Base-by-base conservation (phyloP, 768 basidiomycete species). In the Agaricus subrufescens region DNA sequence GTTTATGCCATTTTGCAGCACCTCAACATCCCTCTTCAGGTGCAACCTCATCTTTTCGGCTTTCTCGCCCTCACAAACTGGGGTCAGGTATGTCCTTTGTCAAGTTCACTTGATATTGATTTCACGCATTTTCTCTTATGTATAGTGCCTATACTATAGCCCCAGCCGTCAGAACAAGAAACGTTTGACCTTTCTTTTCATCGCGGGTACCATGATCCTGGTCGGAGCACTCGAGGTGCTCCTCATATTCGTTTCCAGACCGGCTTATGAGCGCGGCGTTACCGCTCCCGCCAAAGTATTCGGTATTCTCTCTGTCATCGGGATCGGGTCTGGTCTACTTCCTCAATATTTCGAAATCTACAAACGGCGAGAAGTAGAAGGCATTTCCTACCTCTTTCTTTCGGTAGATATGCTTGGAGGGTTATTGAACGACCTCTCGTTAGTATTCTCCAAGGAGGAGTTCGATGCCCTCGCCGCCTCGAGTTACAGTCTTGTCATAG, bases 321-420 rank as follows among this genome's bases (percentile, higher is more conserved):
- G 89, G 15, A 75, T 91, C 39, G 73, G 81, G 11, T 63, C 77
- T 11, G 80, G 68, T 1, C 62, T 79, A 19, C 62, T 75, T 34
- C 73, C 91, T 0, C 90, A 93, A 66, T 92, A 86, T 62, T 83
- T 77, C 66, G 88, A 91, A 64, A 91, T 93, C 45, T 86, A 79
- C 69, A 79, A 80, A 58, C 74, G 76, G 62, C 74, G 74, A 59
- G 79, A 84, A 60, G 85, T 87, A 39, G 63, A 81, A 25, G 90
- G 91, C 7, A 82, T 94, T 50, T 88, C 85, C 0, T 70, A 87
- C 44, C 43, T 73, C 6, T 91, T 92, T 71, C 84, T 92, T 72
- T 60, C 69, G 8, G 75, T 92, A 50, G 91, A 94, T 63, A 74
- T 85, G 52, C 64, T 83, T 8, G 91, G 89, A 30, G 86, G 82